Base-by-base conservation (phyloP, 768 basidiomycete genomes). In the Lentinus tigrinus region DNA sequence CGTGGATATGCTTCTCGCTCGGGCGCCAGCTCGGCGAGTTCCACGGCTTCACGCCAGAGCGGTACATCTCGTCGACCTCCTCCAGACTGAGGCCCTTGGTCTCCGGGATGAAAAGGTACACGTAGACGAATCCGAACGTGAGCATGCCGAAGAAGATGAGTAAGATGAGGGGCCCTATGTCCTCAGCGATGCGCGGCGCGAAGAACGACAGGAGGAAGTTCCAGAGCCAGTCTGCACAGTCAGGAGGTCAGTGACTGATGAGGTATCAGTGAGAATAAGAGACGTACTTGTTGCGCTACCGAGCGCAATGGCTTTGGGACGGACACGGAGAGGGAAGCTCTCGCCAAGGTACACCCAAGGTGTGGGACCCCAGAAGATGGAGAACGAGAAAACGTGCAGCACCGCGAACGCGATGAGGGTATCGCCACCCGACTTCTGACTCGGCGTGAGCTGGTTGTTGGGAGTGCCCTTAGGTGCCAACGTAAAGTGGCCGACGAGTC, bases 61-160 rank as follows among this genome's bases (percentile, higher is more conserved):
- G 80, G 63, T 89, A 90, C 76, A 91, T 69, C 71, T 89, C 87
- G 67, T 91, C 88, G 60, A 89, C 85, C 77, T 89, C 86, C 74
- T 91, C 89, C 61, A 90, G 70, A 53, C 83, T 83, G 21, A 92
- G 80, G 11, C 89, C 89, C 69, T 84, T 91, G 23, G 88, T 92
- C 76, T 93, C 92, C 21, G 91, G 91, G 47, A 93, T 82, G 69
- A 85, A 82, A 53, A 91, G 72, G 70, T 85, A 89, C 24, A 90
- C 89, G 67, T 89, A 93, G 57, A 82, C 70, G 66, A 80, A 85
- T 37, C 87, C 89, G 64, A 88, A 82, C 23, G 84, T 61, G 9
- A 89, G 77, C 83, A 88, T 83, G 52, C 88, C 85, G 68, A 83
- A 89, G 78, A 91, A 91, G 67, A 90, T 84, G 59, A 91, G 70